phyloP scores from a whole-genome alignment of 352 stramenopile genomes.

The Phytophthora niederhauseri region DNA sequence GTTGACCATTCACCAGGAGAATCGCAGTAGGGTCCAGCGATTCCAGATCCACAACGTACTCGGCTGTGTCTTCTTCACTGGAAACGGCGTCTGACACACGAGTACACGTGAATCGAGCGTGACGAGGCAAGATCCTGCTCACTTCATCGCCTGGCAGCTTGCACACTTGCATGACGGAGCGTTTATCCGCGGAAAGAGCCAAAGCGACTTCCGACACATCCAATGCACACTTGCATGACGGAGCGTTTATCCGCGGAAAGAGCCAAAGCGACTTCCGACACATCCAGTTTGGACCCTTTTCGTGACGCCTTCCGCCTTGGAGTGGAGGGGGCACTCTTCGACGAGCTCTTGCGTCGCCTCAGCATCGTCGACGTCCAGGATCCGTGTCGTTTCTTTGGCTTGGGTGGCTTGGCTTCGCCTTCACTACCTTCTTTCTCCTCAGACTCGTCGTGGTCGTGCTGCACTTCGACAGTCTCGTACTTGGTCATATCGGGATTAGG shows the following conservation, averaged over 20 bases:
- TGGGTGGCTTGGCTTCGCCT: slow-evolving; percentile 1
- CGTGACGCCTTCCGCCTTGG: slow-evolving; percentile 12
- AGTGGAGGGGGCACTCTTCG: slow-evolving; percentile 32
- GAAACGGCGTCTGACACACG: slow-evolving; percentile 1
- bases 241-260: slow-evolving; percentile 29
- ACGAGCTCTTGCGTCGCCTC: slow-evolving; percentile 30
- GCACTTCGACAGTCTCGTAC: slow-evolving; percentile 17
- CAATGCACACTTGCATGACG: slow-evolving; percentile 38
- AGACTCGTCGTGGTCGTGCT: slow-evolving; percentile 5
- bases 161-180: slow-evolving; percentile 39
- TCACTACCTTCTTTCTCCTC: slow-evolving; percentile 19
- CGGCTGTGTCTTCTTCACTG: slow-evolving; percentile 10
- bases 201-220: slow-evolving; percentile 15
- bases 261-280: slow-evolving; percentile 18
- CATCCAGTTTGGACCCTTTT: slow-evolving; percentile 12
- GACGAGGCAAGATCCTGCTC: slow-evolving; percentile 31
- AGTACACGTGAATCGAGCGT: slow-evolving; percentile 41
- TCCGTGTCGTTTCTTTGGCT: slow-evolving; percentile 33
- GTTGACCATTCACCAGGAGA: slow-evolving; percentile 47
- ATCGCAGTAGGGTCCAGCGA: slow-evolving; percentile 37
- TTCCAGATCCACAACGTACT: slow-evolving; percentile 46
- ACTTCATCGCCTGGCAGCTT: slow-evolving; percentile 28
- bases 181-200: slow-evolving; percentile 28
- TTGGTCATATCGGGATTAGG: slow-evolving; percentile 19
- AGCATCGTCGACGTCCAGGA: slow-evolving; percentile 54